phyloP scores from a whole-genome alignment of 495 filamentous ascomycete species.

The Hypoxylon perforatum region DNA sequence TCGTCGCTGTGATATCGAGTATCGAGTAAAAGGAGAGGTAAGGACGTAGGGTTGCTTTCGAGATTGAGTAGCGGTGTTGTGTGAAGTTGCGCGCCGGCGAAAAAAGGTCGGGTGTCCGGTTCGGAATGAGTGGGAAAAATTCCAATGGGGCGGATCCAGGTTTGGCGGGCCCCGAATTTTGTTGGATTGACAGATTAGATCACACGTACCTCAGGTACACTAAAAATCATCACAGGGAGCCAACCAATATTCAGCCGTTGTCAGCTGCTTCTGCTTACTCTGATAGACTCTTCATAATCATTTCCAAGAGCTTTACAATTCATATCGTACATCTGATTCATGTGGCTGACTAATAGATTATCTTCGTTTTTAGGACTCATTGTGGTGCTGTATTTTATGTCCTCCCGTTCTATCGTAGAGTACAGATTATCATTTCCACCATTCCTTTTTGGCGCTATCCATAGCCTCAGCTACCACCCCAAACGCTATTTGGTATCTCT shows the following conservation, averaged over 20 bases:
- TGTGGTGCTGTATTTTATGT: constrained; percentile 26
- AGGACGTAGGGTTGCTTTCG: constrained; percentile 11
- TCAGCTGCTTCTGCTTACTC: constrained; percentile 19
- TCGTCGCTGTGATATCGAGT: constrained; percentile 22
- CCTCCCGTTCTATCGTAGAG: constrained; percentile 31
- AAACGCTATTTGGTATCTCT: constrained; percentile 49
- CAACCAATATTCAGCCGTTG: constrained; percentile 6
- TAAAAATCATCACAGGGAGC: background rate
- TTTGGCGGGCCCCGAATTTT: constrained; percentile 39
- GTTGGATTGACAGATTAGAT: constrained; percentile 35
- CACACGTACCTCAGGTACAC: background rate
- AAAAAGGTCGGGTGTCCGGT: constrained; percentile 40
- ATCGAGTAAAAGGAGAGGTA: constrained; percentile 4
- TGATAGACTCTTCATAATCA: background rate
- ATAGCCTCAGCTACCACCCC: constrained; percentile 43
- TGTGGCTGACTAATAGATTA: background rate
- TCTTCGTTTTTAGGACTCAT: constrained; percentile 10
- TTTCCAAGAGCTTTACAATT: background rate
- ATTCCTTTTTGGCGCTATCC: constrained; percentile 32
- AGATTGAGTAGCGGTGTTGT: constrained; percentile 22
- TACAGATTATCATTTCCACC: constrained; percentile 31
- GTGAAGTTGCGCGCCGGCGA: constrained; percentile 36
- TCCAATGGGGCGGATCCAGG: constrained; percentile 26
- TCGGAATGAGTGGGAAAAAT: constrained; percentile 33
- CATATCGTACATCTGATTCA: background rate